A percentile compares a stretch with the other conserved stretches of the same genome.
Conservation (phyloP, 2,329 filamentous ascomycete genomes). For the Verticillium longisporum region DNA sequence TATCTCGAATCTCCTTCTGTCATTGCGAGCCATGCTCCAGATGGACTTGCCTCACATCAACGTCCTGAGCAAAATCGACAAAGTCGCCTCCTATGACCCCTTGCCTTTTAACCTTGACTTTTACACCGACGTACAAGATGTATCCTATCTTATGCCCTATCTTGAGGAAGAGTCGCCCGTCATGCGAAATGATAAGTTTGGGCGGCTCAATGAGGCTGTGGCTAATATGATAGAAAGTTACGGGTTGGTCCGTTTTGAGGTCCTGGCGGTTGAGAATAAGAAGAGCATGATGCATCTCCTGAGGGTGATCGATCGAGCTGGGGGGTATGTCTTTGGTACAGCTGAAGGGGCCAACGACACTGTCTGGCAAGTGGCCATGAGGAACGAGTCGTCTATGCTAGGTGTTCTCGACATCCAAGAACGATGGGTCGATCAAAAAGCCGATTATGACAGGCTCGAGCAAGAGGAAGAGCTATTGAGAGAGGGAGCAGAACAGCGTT, state of each 20-base stretch:
- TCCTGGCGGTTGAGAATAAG: conserved; percentile 92
- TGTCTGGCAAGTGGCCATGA: conserved; percentile 95
- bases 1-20: conserved; percentile 87
- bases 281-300: conserved; percentile 92
- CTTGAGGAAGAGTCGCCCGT: conserved; percentile 72
- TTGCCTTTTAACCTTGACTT: conserved; percentile 94
- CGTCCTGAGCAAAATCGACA: conserved; percentile 96
- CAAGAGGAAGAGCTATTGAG: conserved; percentile 68
- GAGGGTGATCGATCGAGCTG: conserved; percentile 82
- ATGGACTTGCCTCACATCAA: conserved; percentile 96
- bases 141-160: conserved; percentile 74
- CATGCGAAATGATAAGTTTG: conserved; percentile 68
- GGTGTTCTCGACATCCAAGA: conserved; percentile 90
- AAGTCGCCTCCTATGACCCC: conserved; percentile 74
- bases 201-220: conserved; percentile 78
- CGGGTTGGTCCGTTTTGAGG: conserved; percentile 84
- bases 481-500: background rate
- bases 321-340: conserved; percentile 86
- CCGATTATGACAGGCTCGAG: conserved; percentile 79
- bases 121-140: conserved; percentile 94
- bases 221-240: conserved; percentile 85
- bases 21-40: conserved; percentile 93
- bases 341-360: conserved; percentile 91
- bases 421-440: conserved; percentile 87
- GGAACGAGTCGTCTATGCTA: conserved; percentile 65